Base-by-base conservation (phyloP, 129 eudicot species). In the Chrysanthemum lavandulifolium region DNA sequence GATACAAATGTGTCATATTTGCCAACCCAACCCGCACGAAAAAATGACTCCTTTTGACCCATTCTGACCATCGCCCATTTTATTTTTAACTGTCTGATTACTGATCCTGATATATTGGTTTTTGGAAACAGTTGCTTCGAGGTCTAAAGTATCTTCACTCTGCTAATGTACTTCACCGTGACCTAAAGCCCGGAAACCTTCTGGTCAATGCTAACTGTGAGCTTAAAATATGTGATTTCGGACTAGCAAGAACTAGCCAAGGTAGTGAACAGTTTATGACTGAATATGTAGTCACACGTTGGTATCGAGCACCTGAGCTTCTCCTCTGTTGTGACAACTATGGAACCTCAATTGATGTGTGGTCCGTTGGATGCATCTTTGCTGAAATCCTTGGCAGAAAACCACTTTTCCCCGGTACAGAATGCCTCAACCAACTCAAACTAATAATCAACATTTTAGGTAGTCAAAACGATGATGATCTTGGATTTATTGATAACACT, bases 311-410 rank as follows among this genome's bases (percentile, higher is more conserved):
- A 60, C 97, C 95, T 13, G 95, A 87, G 82, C 89, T 88, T 18
- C 96, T 91, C 81, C 92, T 86, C 36, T 80, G 89, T 47, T 86
- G 88, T 23, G 86, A 86, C 84, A 86, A 88, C 62, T 88, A 88
- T 23, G 91, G 89, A 61, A 73, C 95, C 70, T 84, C 95, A 18
- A 91, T 91, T 48, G 97, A 91, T 15, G 78, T 91, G 43, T 91
- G 97, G 97, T 87, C 97, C 1, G 97, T 85, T 4, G 97, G 95
- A 5, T 91, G 97, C 83, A 91, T 91, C 78, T 84, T 91, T 36
- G 97, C 97, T 5, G 95, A 91, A 83, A 83, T 91, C 71, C 83
- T 91, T 8, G 97, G 97, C 27, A 73, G 97, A 12, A 85, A 87
- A 63, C 95, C 97, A 33, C 79, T 91, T 31, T 91, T 87, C 33